These are phyloP conservation scores for Fistulifera solaris DNA, from an alignment of 108 stramenopile genomes.

Conservation along the genomic window DNA sequence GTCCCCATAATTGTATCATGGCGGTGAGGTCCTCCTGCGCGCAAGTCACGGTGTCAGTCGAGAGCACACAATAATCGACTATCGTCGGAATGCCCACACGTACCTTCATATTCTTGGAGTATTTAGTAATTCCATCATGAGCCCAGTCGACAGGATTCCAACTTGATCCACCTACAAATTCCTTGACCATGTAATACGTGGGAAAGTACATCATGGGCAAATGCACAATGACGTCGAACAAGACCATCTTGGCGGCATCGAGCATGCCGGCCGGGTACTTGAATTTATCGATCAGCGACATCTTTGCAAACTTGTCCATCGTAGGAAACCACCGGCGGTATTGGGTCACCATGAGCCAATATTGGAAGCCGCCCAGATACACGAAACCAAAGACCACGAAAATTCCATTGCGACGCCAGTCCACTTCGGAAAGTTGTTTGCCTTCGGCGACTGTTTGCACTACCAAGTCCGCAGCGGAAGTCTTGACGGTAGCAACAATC, in stretches of 20 bases:
- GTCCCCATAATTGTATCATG: slow-evolving; percentile 85
- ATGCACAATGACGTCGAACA: slow-evolving; percentile 83
- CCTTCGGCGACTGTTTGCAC: slow-evolving; percentile 67
- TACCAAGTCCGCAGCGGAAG: slow-evolving; percentile 62
- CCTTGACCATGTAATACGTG: slow-evolving; percentile 84
- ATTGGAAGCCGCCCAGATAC: slow-evolving; percentile 80
- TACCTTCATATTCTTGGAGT: slow-evolving; percentile 40
- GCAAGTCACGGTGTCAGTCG: no score
- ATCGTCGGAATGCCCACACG: slow-evolving; percentile 1
- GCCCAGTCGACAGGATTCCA: slow-evolving; percentile 86
- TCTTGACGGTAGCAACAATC: slow-evolving; percentile 65
- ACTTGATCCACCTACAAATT: slow-evolving; percentile 63
- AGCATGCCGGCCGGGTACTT: slow-evolving; percentile 64
- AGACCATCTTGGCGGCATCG: slow-evolving; percentile 83
- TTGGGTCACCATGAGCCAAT: slow-evolving; percentile 76
- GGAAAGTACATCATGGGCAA: slow-evolving; percentile 87
- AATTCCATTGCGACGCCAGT: slow-evolving; percentile 63
- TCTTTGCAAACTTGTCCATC: slow-evolving; percentile 50
- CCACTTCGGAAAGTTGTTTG: slow-evolving; percentile 41
- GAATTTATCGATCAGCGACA: slow-evolving; percentile 47
- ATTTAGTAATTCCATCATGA: slow-evolving; percentile 66
- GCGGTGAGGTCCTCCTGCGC: slow-evolving; percentile 73
- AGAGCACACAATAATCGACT: no score
- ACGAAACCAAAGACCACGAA: slow-evolving; percentile 74
- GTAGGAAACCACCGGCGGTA: slow-evolving; percentile 72